phyloP scores from a whole-genome alignment of 805 yeast genomes.

The Wickerhamomyces chambardii region DNA sequence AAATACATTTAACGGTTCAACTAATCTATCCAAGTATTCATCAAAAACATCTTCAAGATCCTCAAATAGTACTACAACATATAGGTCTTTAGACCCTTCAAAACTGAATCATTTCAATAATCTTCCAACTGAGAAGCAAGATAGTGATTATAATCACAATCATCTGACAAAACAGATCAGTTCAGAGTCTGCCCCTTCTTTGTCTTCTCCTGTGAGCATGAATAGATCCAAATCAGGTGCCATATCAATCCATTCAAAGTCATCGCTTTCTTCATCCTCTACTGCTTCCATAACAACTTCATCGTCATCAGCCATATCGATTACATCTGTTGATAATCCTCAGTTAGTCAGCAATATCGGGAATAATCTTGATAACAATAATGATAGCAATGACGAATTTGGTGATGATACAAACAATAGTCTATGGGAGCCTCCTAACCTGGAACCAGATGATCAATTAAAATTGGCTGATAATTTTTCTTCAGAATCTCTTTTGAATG shows the following conservation, averaged over 20 bases:
- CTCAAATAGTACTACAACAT: too few species aligned
- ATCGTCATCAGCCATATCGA: conserved; percentile 1
- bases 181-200: too few species aligned
- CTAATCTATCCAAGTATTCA: conserved; percentile 1
- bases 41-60: too few species aligned
- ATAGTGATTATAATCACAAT: too few species aligned
- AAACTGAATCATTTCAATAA: too few species aligned
- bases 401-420: conserved; percentile 16
- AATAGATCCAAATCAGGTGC: not conserved
- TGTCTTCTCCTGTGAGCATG: too few species aligned
- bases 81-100: too few species aligned
- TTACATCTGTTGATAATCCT: conserved; percentile 6
- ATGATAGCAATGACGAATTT: too few species aligned
- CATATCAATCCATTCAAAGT: not conserved
- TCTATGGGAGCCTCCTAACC: conserved; percentile 28
- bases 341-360: too few species aligned
- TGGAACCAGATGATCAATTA: conserved; percentile 29
- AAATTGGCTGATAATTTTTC: conserved; percentile 18
- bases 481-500: conserved; percentile 3
- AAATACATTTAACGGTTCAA: conserved; percentile 18
- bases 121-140: too few species aligned
- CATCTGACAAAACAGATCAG: too few species aligned
- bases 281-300: not conserved
- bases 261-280: not conserved
- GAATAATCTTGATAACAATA: too few species aligned